phyloP scores from a whole-genome alignment of 2,329 filamentous ascomycete species.

The Chrysoporthe austroafricana region DNA sequence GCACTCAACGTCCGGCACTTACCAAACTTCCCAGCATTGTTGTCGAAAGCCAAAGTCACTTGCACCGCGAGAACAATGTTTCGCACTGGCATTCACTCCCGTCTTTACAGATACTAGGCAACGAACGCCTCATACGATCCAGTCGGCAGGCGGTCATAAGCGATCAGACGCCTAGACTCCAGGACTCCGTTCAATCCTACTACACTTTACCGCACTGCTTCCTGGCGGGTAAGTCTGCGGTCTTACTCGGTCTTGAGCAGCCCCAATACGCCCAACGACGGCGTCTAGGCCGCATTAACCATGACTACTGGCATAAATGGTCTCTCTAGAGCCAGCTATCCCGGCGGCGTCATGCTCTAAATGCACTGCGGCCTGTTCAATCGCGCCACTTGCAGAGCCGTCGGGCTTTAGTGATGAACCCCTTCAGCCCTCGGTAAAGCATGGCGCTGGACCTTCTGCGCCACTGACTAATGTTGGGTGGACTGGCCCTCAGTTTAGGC shows the following conservation, averaged over 20 bases:
- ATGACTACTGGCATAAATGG: not conserved
- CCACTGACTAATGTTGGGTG: constrained; percentile 7
- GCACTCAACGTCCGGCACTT: not conserved
- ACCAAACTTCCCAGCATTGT: not conserved
- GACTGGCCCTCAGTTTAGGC: not conserved
- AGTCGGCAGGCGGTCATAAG: not conserved
- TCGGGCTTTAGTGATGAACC: not conserved
- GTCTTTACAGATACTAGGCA: not conserved
- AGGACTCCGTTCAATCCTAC: not conserved
- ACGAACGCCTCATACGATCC: not conserved
- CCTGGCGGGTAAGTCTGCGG: not conserved
- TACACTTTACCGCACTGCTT: not conserved
- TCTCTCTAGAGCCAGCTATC: not conserved
- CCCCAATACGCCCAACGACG: not conserved
- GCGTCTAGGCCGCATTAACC: not conserved
- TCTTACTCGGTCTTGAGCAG: not conserved
- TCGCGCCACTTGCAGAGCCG: constrained; percentile 4
- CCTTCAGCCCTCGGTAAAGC: not conserved
- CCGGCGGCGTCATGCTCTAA: not conserved
- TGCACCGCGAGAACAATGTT: not conserved
- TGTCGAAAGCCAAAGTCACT: not conserved
- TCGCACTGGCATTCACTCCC: not conserved
- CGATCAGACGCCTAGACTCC: not conserved
- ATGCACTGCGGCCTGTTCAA: constrained; percentile 7
- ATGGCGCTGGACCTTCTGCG: not conserved